Evolutionary conservation across 2,329 filamentous ascomycete genomes (phyloP).

Genomic region (Neopestalotiopsis sp.): DNA sequence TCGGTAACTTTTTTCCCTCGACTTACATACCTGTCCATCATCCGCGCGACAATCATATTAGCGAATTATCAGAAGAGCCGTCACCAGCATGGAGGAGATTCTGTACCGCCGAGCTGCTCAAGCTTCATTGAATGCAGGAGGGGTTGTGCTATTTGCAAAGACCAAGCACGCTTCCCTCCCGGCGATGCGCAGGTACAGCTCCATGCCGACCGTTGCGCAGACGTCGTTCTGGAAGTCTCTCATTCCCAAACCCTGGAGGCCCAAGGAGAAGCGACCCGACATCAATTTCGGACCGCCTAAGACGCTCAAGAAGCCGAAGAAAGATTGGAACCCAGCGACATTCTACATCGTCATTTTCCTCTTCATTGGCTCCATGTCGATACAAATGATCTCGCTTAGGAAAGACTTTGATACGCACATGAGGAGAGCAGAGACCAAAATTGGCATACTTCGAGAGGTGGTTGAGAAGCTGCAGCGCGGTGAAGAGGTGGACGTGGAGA

Average conservation of each 20-base stretch:
- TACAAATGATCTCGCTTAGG: slow-evolving; percentile 85
- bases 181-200: slow-evolving; percentile 36
- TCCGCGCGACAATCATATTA: not conserved
- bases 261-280: slow-evolving; percentile 41
- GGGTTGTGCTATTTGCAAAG: slow-evolving; percentile 8
- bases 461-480: slow-evolving; percentile 73
- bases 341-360: slow-evolving; percentile 84
- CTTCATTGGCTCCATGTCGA: slow-evolving; percentile 93
- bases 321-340: slow-evolving; percentile 80
- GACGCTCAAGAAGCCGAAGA: slow-evolving; percentile 50
- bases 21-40: not conserved
- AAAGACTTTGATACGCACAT: slow-evolving; percentile 76
- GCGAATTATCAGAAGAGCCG: not conserved
- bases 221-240: slow-evolving; percentile 72
- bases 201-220: slow-evolving; percentile 58
- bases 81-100: slow-evolving; percentile 24
- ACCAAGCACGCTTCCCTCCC: slow-evolving; percentile 21
- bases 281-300: slow-evolving; percentile 33
- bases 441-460: slow-evolving; percentile 77
- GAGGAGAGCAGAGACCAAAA: slow-evolving; percentile 79
- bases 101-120: slow-evolving; percentile 26
- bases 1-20: not conserved
- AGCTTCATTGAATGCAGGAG: slow-evolving; percentile 21
- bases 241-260: slow-evolving; percentile 71
- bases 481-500: slow-evolving; percentile 85